Evolutionary conservation across 352 stramenopile species (phyloP), one percentile per base, ranked within the genome.

Genomic region (Globisporangium acanthophoron): DNA sequence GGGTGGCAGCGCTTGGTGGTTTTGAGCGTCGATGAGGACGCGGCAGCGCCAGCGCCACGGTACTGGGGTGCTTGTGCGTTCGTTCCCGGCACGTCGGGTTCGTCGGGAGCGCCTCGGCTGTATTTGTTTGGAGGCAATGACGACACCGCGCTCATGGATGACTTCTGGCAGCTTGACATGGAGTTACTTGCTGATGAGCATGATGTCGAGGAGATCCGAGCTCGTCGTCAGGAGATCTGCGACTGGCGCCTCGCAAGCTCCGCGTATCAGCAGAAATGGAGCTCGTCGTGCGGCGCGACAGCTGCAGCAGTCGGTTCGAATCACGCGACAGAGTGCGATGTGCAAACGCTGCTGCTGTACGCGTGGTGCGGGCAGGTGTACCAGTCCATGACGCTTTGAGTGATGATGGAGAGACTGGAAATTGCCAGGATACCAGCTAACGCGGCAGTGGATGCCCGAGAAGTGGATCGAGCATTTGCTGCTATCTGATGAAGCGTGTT

Each of bases 101-200:
- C 54, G 41, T 12, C 50, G 54, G 20, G 54, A 35, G 1, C 31
- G 5, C n/a, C 76, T 18, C 58, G 58, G 16, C 43, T 76, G n/a
- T 84, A 73, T 39, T 40, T 88, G 9, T 90, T 87, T 55, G 81
- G 77, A n/a, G 81, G 79, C 1, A 75, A 92, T 54, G 81, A 92
- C 59, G 75, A 90, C 50, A 87, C 77, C 6, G 62, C 64, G 15
- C 54, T 88, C 45, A 47, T 88, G 9, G 57, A 71, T 18, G 81
- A 92, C 64, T 66, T 88, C 16, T 90, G 79, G 77, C 69, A 76
- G 54, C 54, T 92, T 13, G 56, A 78, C 2, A 27, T 88, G 13
- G 52, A 71, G 11, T n/a, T 65, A 11, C 20, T 85, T 2, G 58
- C 61, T 8, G 76, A 87, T 46, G 47, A 66, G 3, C 65, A 66